These are phyloP conservation scores for Pholiota conissans DNA, from an alignment of 768 basidiomycete species.

Conservation along the genomic window DNA sequence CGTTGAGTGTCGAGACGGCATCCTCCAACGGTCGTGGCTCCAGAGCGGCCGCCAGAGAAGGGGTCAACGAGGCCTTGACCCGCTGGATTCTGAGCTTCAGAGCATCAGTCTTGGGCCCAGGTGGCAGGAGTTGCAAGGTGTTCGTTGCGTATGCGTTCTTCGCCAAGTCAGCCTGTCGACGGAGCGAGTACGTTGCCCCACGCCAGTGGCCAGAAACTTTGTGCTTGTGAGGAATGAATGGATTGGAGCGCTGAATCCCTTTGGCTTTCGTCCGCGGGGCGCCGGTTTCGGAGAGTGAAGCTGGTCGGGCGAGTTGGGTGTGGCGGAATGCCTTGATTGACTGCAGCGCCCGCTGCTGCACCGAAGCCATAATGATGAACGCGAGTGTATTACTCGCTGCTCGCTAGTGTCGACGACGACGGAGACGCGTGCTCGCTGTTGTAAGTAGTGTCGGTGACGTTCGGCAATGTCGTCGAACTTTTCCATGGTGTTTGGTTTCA, in stretches of 20 bases:
- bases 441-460: neutral
- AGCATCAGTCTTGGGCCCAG: slow-evolving; percentile 55
- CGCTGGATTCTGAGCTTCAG: slow-evolving; percentile 19
- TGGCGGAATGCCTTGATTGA: slow-evolving; percentile 5
- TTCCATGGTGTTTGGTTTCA: slow-evolving; percentile 13
- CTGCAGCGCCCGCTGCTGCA: slow-evolving; percentile 3
- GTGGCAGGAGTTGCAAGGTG: slow-evolving; percentile 62
- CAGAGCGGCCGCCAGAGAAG: slow-evolving; percentile 5
- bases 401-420: neutral
- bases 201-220: neutral
- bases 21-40: neutral
- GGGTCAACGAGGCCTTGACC: slow-evolving; percentile 19
- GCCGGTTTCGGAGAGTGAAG: neutral
- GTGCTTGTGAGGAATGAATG: neutral
- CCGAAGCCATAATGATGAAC: neutral
- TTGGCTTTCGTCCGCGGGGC: neutral
- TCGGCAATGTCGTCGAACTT: slow-evolving; percentile 8
- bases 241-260: neutral
- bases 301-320: neutral
- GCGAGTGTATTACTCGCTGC: neutral
- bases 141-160: slow-evolving; percentile 63
- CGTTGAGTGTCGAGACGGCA: neutral
- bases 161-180: slow-evolving; percentile 76
- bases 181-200: slow-evolving; percentile 43
- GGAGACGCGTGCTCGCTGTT: neutral